Percentiles rank a stretch among this genome's conserved stretches.
These are phyloP conservation scores for Gentiana macrophylla DNA, from an alignment of 257 asterid genomes.

Conservation along the genomic window DNA sequence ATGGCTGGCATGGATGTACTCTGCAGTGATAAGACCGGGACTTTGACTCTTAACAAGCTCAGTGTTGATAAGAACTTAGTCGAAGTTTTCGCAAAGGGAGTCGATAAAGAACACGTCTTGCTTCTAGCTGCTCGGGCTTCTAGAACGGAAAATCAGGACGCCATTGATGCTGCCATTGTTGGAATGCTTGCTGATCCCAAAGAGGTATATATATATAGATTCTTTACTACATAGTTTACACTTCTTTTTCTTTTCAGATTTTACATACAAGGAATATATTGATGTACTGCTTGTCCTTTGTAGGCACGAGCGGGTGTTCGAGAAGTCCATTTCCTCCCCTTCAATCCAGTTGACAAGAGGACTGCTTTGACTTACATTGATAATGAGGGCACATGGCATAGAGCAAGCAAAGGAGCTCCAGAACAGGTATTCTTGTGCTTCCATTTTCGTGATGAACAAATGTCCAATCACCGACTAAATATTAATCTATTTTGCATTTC, in stretches of 20 bases:
- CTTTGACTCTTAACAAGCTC: constrained; percentile 79
- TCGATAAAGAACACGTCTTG: constrained; percentile 67
- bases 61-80: constrained; percentile 71
- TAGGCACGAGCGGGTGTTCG: constrained; percentile 89
- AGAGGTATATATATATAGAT: constrained; percentile 39
- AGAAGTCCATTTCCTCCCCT: constrained; percentile 87
- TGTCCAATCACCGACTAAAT: background rate
- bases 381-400: constrained; percentile 68
- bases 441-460: constrained; percentile 2
- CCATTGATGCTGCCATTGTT: constrained; percentile 91
- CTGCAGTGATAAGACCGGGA: constrained; percentile 96
- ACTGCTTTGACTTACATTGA: constrained; percentile 94
- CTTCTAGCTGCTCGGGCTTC: constrained; percentile 94
- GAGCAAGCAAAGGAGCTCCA: constrained; percentile 98
- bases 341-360: constrained; percentile 97
- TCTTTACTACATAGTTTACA: background rate
- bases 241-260: background rate
- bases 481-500: constrained; percentile 1
- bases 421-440: constrained; percentile 56
- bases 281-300: background rate
- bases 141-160: constrained; percentile 87
- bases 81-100: constrained; percentile 78
- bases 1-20: constrained; percentile 97
- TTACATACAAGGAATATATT: background rate
- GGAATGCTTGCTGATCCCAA: constrained; percentile 95